These are phyloP conservation scores for Deinandra increscens DNA, from an alignment of 129 eudicot genomes.

Conservation along the genomic window DNA sequence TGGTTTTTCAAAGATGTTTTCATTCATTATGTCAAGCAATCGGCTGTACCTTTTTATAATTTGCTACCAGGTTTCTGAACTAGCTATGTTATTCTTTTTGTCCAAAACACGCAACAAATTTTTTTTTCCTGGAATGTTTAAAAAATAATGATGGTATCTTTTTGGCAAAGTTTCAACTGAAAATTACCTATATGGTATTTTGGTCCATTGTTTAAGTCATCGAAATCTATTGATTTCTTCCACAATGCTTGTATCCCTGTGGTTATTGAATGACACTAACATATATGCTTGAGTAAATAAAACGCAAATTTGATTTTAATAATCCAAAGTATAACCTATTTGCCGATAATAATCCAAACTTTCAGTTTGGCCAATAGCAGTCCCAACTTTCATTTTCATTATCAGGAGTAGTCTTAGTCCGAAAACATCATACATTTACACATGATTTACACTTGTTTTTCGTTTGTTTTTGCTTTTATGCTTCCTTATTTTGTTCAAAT, in stretches of 20 bases:
- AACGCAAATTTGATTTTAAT: no score
- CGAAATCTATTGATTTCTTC: not conserved
- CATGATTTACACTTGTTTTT: no score
- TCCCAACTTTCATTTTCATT: no score
- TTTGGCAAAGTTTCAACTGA: not conserved
- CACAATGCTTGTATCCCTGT: not conserved
- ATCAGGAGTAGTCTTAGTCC: no score
- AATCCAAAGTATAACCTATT: no score
- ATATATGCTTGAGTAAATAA: not conserved
- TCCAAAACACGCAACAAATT: slow-evolving; percentile 11
- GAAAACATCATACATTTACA: no score
- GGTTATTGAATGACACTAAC: not conserved
- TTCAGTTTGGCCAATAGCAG: no score
- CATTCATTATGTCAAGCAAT: slow-evolving; percentile 2
- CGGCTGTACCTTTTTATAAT: not conserved
- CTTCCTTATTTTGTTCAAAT: no score
- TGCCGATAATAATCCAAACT: no score
- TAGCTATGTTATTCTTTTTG: not conserved
- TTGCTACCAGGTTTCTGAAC: not conserved
- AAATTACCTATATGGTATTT: slow-evolving; percentile 13
- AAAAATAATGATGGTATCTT: not conserved
- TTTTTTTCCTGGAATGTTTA: not conserved
- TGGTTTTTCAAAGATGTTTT: slow-evolving; percentile 7
- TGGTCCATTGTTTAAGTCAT: slow-evolving; percentile 1
- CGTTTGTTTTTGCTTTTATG: no score